A percentile compares a stretch with the other conserved stretches of the same genome.
Conservation (phyloP, 2,329 filamentous ascomycete genomes). For the Aspergillus eucalypticola region DNA sequence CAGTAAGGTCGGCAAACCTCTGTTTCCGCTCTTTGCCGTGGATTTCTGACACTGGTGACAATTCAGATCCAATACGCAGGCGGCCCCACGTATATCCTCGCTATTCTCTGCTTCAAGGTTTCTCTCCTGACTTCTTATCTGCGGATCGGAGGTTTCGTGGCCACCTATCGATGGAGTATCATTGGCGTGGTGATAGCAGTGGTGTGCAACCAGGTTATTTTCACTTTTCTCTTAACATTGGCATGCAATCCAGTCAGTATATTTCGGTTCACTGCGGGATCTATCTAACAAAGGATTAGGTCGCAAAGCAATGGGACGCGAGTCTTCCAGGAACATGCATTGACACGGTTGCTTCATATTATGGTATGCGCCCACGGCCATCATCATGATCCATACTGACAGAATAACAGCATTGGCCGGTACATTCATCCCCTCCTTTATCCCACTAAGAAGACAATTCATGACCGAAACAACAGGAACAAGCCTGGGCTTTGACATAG, state of each 20-base stretch:
- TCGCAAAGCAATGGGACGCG: background rate
- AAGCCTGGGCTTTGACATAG: slow-evolving; percentile 25
- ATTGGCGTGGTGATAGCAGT: slow-evolving; percentile 39
- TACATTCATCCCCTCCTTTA: background rate
- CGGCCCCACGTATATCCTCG: slow-evolving; percentile 30
- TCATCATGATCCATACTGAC: background rate
- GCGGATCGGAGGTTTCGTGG: slow-evolving; percentile 46
- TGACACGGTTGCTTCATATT: slow-evolving; percentile 46
- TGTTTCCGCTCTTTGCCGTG: background rate
- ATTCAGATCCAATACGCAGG: slow-evolving; percentile 31
- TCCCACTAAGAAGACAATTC: background rate
- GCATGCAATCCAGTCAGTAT: slow-evolving; percentile 31
- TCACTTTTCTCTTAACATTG: slow-evolving; percentile 29
- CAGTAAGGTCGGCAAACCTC: slow-evolving; percentile 23
- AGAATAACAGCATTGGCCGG: slow-evolving; percentile 11
- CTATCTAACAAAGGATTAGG: background rate
- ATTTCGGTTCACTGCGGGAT: background rate
- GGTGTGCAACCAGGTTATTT: slow-evolving; percentile 42
- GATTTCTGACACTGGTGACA: background rate
- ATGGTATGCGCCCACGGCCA: slow-evolving; percentile 24
- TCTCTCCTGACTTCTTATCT: slow-evolving; percentile 51
- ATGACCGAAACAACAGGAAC: slow-evolving; percentile 16
- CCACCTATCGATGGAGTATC: slow-evolving; percentile 36
- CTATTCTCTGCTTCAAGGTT: slow-evolving; percentile 50
- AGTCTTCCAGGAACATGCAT: slow-evolving; percentile 44